A percentile compares a stretch with the other conserved stretches of the same genome.
Evolutionary conservation across 2,329 filamentous ascomycete species (phyloP).

Genomic region (Alternaria gaisen): DNA sequence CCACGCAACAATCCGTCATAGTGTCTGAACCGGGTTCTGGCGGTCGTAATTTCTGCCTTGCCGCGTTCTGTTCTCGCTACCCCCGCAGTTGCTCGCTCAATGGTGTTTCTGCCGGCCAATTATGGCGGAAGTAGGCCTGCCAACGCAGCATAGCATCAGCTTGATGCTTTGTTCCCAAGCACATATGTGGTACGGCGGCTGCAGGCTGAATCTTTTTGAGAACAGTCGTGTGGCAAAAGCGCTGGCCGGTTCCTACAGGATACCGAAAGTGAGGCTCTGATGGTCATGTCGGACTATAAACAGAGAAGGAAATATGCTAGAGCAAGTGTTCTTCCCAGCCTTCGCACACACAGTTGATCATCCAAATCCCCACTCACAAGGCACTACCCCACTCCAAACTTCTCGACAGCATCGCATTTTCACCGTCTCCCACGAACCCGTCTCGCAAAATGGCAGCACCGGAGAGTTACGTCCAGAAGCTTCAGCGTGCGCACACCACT

Average conservation of each 20-base stretch:
- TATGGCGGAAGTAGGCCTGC: conserved; percentile 34
- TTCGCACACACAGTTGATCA: conserved; percentile 32
- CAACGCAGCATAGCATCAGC: conserved; percentile 44
- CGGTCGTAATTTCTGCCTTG: conserved; percentile 36
- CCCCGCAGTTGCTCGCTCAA: conserved; percentile 37
- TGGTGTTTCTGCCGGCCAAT: conserved; percentile 41
- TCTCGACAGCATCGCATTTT: conserved; percentile 22
- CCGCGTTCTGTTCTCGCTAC: conserved; percentile 31
- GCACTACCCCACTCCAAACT: conserved; percentile 31
- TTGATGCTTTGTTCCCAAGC: conserved; percentile 29
- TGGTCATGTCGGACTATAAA: conserved; percentile 43
- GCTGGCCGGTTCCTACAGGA: conserved; percentile 29
- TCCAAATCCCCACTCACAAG: conserved; percentile 34
- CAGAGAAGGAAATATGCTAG: conserved; percentile 33
- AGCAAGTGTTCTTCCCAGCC: conserved; percentile 32
- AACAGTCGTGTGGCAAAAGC: conserved; percentile 36
- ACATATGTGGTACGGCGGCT: conserved; percentile 33
- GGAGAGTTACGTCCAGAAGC: conserved; percentile 44
- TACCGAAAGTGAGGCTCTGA: conserved; percentile 37
- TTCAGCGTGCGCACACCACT: conserved; percentile 39
- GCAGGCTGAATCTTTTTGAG: conserved; percentile 30
- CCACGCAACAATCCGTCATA: conserved; percentile 41
- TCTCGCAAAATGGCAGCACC: conserved; percentile 39
- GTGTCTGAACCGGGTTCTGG: conserved; percentile 37
- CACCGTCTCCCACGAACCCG: conserved; percentile 21